phyloP scores from a whole-genome alignment of 2,329 filamentous ascomycete genomes.

The Stagonosporopsis chrysanthemi region DNA sequence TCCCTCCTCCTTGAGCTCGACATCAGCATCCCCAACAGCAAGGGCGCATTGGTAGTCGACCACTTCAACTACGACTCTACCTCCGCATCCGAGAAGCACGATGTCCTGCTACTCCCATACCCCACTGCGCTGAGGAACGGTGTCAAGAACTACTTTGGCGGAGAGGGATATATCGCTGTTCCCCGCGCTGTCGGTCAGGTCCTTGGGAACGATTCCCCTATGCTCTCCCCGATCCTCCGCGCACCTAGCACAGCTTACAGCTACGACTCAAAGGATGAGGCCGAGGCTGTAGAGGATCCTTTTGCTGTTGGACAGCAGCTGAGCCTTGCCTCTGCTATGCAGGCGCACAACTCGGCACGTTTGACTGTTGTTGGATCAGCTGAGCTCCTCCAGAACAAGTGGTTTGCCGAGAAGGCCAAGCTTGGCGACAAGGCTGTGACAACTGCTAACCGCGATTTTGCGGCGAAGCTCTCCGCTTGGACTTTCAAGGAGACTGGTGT shows the following conservation, averaged over 20 bases:
- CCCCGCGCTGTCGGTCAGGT: constrained; percentile 82
- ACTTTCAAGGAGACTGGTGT: constrained; percentile 94
- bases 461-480: constrained; percentile 87
- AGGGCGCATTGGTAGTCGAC: constrained; percentile 85
- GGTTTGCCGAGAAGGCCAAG: constrained; percentile 81
- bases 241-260: constrained; percentile 87
- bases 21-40: constrained; percentile 84
- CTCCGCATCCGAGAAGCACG: constrained; percentile 82
- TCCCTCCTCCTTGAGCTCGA: constrained; percentile 88
- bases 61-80: constrained; percentile 91
- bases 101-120: constrained; percentile 80
- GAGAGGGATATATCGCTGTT: constrained; percentile 76
- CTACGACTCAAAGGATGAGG: constrained; percentile 91
- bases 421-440: constrained; percentile 63
- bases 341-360: constrained; percentile 92
- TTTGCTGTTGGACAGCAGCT: constrained; percentile 87
- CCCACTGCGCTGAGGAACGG: constrained; percentile 71
- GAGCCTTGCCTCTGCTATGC: constrained; percentile 81
- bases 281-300: constrained; percentile 73
- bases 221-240: constrained; percentile 81
- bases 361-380: constrained; percentile 84
- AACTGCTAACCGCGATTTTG: constrained; percentile 84
- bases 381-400: constrained; percentile 86
- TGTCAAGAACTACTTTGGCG: constrained; percentile 79
- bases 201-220: constrained; percentile 76